Evolutionary conservation across 306 rosid genomes (phyloP), one percentile per base, ranked within the genome.

Genomic region (Ochetophila trinervis): DNA sequence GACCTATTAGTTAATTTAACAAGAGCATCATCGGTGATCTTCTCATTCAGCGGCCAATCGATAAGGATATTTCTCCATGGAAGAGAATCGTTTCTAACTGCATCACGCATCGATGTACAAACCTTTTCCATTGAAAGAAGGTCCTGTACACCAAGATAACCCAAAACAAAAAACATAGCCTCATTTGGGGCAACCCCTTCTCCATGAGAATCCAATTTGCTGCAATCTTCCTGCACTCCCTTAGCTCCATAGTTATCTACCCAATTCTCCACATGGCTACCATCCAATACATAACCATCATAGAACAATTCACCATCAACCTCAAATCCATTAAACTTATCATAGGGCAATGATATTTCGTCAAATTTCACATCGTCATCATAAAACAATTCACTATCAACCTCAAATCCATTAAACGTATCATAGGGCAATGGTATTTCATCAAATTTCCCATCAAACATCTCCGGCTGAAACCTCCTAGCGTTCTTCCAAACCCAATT

Each of bases 51-150:
- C 11, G 84, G 82, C 62, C 69, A 75, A 63, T 72, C 78, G 32
- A 89, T 74, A 67, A 59, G 58, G 32, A 89, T 66, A 23, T 59
- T 81, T 75, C 82, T 81, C 96, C 96, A 89, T 45, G 81, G 66
- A 65, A 87, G 82, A 64, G 87, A 79, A 66, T 81, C 88, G 34
- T 48, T 75, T 73, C 75, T 75, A 56, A 85, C 81, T 14, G 72
- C 37, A 21, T 75, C 67, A 51, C 74, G 75, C 62, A 86, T 55
- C 60, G 87, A 82, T 75, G 37, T 80, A 71, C 96, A 84, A 51
- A 89, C 94, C 60, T 19, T 56, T 67, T 84, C 89, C 36, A 79
- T 80, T 0, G 74, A 75, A 61, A 89, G 85, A 68, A 89, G 94
- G 77, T 89, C 96, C 79, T 18, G 53, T 36, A 85, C 66, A 53